phyloP scores from a whole-genome alignment of 176 grass and related monocot genomes.

The Coix lacrymajobi region DNA sequence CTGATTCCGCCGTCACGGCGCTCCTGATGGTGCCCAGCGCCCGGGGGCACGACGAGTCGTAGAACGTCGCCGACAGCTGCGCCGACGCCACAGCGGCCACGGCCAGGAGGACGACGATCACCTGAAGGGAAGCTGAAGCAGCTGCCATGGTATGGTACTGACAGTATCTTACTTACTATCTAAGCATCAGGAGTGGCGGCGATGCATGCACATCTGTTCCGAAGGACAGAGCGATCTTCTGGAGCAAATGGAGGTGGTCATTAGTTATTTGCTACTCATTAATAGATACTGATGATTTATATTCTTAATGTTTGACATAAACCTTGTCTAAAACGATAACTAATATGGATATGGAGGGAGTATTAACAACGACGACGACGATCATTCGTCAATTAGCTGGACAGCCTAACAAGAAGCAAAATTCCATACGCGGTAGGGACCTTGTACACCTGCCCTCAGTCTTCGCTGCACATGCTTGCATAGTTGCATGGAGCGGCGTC shows the following conservation, averaged over 20 bases:
- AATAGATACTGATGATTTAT: no score
- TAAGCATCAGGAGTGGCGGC: no score
- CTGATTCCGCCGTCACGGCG: conserved; percentile 39
- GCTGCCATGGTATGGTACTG: neutral
- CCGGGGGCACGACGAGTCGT: conserved; percentile 57
- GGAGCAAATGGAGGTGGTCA: no score
- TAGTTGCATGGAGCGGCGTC: neutral
- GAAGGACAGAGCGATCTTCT: no score
- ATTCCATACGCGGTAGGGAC: neutral
- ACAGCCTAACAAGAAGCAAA: conserved; percentile 36
- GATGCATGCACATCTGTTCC: no score
- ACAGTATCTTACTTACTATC: neutral
- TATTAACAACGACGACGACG: neutral
- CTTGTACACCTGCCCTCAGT: neutral
- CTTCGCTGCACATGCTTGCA: neutral
- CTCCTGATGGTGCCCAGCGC: conserved; percentile 53
- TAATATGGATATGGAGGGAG: no score
- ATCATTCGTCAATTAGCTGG: neutral
- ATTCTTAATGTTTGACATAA: no score
- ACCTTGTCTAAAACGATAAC: no score
- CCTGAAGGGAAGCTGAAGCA: neutral
- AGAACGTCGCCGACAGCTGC: conserved; percentile 75
- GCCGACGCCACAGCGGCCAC: conserved; percentile 35
- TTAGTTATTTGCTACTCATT: no score
- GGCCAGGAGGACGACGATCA: conserved; percentile 28